Evolutionary conservation across 169 alveolate genomes (phyloP), one percentile per base, ranked within the genome.

Genomic region (Sarcocystis neurona): DNA sequence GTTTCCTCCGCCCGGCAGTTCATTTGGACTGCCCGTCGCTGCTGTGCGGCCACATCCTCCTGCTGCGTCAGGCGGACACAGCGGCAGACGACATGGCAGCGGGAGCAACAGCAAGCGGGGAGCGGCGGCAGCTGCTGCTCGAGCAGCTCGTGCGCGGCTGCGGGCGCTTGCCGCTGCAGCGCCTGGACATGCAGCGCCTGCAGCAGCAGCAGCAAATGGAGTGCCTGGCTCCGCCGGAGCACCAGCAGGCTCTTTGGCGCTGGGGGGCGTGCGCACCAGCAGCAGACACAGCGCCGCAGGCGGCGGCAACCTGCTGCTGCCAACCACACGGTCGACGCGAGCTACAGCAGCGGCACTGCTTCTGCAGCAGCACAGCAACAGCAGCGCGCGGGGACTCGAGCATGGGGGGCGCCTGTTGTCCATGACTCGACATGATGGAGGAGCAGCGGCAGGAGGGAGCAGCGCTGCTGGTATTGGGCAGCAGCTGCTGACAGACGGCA

Each of bases 1-100:
- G 34, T 72, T 72, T 37, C 82, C 82, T 6, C 82, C 82, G 6
- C 82, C 82, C 1, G 82, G 82, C 0, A 72, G 82, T 8, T 12
- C 77, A 6, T 66, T 66, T 8, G 12, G 77, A 20, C 77, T 66
- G 39, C 10, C 34, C 79, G 48, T 20, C 4, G 79, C 39, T 2
- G 30, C 70, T 15, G 8, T 34, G 34, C 70, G 70, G 8, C 4
- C 70, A 58, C 15, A 15, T 20, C 4, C 70, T 34, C 39, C 70
- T 20, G 70, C 70, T 58, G 34, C 30, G 39, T 4, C 79, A 30
- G 27, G 79, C 6, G 37, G 46, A 5, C 5, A 68, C 79, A 30
- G 79, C 79, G 5, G 79, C 79, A 68, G 79, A 43, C 53, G n/a
- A n/a, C n/a, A n/a, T n/a, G n/a, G n/a, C n/a, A n/a, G n/a, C n/a